Percentiles rank a stretch among this genome's conserved stretches.
These are phyloP conservation scores for Suillus plorans DNA, from an alignment of 768 basidiomycete species.

Conservation along the genomic window DNA sequence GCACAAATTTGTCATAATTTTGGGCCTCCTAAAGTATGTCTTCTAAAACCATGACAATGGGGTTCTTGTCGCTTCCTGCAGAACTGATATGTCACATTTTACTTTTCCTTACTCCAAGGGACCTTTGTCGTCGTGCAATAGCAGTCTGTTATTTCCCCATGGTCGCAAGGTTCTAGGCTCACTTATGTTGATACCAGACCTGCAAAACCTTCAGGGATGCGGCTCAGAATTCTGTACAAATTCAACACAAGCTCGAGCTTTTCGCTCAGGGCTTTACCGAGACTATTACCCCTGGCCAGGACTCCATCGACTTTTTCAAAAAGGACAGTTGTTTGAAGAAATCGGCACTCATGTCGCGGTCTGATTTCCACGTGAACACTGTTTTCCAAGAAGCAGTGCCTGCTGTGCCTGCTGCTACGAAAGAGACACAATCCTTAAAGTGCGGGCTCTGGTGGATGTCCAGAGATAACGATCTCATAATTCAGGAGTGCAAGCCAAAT, in stretches of 20 bases:
- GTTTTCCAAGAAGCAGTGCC: background rate
- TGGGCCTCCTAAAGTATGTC: background rate
- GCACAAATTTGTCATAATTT: too few relatives aligned
- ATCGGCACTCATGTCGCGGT: background rate
- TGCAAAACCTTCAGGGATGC: background rate
- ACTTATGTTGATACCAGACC: background rate
- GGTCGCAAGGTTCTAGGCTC: background rate
- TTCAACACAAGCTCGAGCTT: slow-evolving; percentile 1
- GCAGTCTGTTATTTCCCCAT: background rate
- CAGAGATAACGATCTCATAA: background rate
- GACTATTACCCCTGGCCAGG: background rate
- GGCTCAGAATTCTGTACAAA: background rate
- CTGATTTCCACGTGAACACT: background rate
- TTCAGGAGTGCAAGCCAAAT: background rate
- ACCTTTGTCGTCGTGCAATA: background rate
- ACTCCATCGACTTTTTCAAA: background rate
- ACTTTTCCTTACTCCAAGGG: background rate
- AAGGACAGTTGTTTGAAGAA: background rate
- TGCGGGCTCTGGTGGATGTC: background rate
- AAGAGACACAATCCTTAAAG: background rate
- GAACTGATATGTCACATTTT: background rate
- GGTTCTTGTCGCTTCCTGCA: background rate
- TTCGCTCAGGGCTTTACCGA: background rate
- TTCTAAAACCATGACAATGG: background rate
- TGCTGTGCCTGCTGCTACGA: background rate